Percentiles rank a stretch among this genome's conserved stretches.
Evolutionary conservation across 352 stramenopile genomes (phyloP).

Genomic region (Phytophthora quininea): DNA sequence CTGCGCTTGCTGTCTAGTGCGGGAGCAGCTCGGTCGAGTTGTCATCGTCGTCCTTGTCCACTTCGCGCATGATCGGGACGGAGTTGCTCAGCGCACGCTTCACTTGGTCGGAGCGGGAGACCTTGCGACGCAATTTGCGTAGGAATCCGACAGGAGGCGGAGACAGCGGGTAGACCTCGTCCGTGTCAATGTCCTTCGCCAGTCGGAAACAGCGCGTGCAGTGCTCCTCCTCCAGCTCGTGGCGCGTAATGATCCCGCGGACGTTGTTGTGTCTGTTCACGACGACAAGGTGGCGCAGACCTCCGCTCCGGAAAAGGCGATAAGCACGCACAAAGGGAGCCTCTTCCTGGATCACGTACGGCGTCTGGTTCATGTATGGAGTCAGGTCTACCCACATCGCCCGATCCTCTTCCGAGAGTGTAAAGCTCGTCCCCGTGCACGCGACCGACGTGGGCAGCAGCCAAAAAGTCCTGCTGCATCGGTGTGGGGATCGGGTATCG

Average conservation of each 20-base stretch:
- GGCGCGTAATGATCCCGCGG: conserved; percentile 86
- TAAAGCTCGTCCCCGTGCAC: conserved; percentile 52
- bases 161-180: conserved; percentile 77
- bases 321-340: conserved; percentile 96
- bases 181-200: conserved; percentile 70
- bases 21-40: conserved; percentile 28
- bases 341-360: conserved; percentile 96
- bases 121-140: conserved; percentile 59
- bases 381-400: conserved; percentile 95
- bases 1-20: conserved; percentile 8
- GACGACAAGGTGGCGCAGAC: conserved; percentile 95
- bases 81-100: conserved; percentile 67
- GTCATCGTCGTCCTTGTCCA: conserved; percentile 7
- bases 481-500: conserved; percentile 74
- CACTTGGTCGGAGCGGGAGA: conserved; percentile 80
- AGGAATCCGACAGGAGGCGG: conserved; percentile 65
- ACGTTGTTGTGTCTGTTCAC: conserved; percentile 94
- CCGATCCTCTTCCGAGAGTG: conserved; percentile 79
- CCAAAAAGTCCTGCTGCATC: conserved; percentile 39
- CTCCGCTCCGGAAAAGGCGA: conserved; percentile 96
- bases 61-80: conserved; percentile 20
- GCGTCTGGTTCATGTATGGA: conserved; percentile 97
- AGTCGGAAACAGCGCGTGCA: conserved; percentile 80
- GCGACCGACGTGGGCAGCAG: conserved; percentile 29
- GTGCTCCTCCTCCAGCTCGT: conserved; percentile 84